Base-by-base conservation (phyloP, 2,329 filamentous ascomycete species). In the Pyricularia sp. region DNA sequence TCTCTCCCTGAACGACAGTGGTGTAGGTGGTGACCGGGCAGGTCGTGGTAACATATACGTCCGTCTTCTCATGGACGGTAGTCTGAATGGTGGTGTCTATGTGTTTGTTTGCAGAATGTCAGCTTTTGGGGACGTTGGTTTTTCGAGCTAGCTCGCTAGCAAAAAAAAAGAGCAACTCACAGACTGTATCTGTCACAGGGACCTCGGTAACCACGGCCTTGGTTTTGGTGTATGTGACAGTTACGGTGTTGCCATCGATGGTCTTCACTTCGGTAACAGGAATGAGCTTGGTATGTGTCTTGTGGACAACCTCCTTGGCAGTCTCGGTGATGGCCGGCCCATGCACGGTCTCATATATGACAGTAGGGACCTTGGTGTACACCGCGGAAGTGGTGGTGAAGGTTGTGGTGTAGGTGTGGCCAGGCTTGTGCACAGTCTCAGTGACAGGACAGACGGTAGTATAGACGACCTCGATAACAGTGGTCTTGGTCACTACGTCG, bases 251-350 rank as follows among this genome's bases (percentile, higher is more conserved):
- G 31, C 81, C 81, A 30, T 70, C 75, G 3, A 80, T 64, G 1
- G 77, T 79, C 70, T 75, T 76, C 61, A 77, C 78, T 68, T 78
- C 73, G 1, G 79, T 81, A 16, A 81, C 70, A 9, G 78, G 77
- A 70, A 77, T 79, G 16, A 80, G 71, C 19, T 73, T 75, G 16
- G 79, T 82, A 44, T 76, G 64, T 6, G 79, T 81, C 9, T 71
- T 74, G 69, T 79, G 78, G 22, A 72, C 72, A 8, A 78, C 72
- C 13, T 74, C 73, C 24, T 73, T 72, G 30, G 74, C 72, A 0
- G 75, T 77, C 30, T 73, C 66, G 3, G 76, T 79, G 8, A 75
- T 74, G 22, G 72, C 71, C 22, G 76, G 75, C 7, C 70, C 71
- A 0, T 69, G 68, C 26, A 76, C 70, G 4, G 76, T 75, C 67